Conservation (phyloP, 2,329 filamentous ascomycete species). For the Pestalotiopsis sp. region DNA sequence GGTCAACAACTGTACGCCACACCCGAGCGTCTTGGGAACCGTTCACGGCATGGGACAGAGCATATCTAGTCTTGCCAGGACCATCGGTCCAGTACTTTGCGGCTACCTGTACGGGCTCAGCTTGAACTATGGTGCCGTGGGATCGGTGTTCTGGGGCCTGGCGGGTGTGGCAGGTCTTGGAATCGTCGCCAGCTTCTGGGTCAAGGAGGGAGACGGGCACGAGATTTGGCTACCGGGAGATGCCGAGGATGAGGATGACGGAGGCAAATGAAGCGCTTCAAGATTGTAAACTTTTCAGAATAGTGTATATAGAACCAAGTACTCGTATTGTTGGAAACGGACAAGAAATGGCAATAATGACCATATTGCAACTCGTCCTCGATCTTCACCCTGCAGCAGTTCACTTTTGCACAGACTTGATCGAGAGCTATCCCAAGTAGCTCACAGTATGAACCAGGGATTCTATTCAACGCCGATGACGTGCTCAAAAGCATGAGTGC, state of each 20-base stretch:
- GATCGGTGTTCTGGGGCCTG: conserved; percentile 59
- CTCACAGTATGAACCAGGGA: too few relatives aligned
- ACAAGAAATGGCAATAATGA: background rate
- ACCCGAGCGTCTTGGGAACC: conserved; percentile 47
- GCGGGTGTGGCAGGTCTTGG: conserved; percentile 49
- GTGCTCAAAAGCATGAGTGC: too few relatives aligned
- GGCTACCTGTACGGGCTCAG: conserved; percentile 62
- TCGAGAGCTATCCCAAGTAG: too few relatives aligned
- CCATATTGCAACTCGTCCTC: too few relatives aligned
- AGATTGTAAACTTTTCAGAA: background rate
- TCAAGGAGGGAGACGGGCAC: conserved; percentile 63
- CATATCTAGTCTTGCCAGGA: conserved; percentile 57
- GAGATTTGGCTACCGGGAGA: conserved; percentile 66
- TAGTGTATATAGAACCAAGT: background rate
- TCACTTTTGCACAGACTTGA: too few relatives aligned
- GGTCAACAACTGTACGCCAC: conserved; percentile 48
- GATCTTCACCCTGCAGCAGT: too few relatives aligned
- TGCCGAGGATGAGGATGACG: conserved; percentile 40
- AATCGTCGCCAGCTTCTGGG: conserved; percentile 51
- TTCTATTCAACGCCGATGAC: too few relatives aligned
- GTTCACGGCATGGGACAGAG: conserved; percentile 57
- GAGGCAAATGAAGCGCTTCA: background rate
- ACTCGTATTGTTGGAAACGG: background rate
- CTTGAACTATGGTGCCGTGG: conserved; percentile 56
- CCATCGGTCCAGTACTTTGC: conserved; percentile 60